Evolutionary conservation across 805 yeast genomes (phyloP).

Genomic region (Wickerhamomyces alni): DNA sequence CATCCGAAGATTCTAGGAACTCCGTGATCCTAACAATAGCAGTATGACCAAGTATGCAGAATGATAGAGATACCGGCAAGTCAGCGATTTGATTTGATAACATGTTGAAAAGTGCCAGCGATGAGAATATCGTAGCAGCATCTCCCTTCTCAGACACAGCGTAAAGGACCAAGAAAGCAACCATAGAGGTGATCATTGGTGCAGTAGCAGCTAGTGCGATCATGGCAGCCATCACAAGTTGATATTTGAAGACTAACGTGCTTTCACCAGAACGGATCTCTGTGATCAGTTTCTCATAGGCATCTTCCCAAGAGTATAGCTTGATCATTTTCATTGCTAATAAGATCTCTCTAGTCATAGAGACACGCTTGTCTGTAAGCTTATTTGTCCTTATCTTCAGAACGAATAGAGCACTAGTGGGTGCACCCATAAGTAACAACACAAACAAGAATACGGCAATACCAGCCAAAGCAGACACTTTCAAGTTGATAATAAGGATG

Average conservation of each 20-base stretch:
- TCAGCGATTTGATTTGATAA: not conserved
- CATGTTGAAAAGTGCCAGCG: not conserved
- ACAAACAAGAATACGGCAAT: conserved; percentile 38
- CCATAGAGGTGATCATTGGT: conserved; percentile 47
- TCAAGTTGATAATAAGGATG: conserved; percentile 53
- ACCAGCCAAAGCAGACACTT: conserved; percentile 60
- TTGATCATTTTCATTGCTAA: conserved; percentile 59
- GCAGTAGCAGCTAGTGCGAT: conserved; percentile 40
- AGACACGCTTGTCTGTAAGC: conserved; percentile 55
- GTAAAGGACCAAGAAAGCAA: conserved; percentile 29
- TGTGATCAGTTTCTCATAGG: conserved; percentile 48
- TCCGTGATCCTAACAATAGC: not conserved
- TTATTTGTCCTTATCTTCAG: conserved; percentile 45
- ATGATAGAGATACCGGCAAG: not conserved
- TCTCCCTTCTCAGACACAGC: not conserved
- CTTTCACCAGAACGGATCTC: conserved; percentile 50
- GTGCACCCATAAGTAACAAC: conserved; percentile 33
- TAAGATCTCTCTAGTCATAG: conserved; percentile 50
- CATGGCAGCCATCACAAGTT: conserved; percentile 41
- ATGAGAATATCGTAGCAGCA: not conserved
- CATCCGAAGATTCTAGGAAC: not conserved
- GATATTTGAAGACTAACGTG: conserved; percentile 44
- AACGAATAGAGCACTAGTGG: conserved; percentile 37
- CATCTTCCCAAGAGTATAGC: conserved; percentile 79
- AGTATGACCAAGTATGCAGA: not conserved